A percentile compares a stretch with the other conserved stretches of the same genome.
Conservation (phyloP, 2,329 filamentous ascomycete species). For the Rhytidhysteron rufulum region DNA sequence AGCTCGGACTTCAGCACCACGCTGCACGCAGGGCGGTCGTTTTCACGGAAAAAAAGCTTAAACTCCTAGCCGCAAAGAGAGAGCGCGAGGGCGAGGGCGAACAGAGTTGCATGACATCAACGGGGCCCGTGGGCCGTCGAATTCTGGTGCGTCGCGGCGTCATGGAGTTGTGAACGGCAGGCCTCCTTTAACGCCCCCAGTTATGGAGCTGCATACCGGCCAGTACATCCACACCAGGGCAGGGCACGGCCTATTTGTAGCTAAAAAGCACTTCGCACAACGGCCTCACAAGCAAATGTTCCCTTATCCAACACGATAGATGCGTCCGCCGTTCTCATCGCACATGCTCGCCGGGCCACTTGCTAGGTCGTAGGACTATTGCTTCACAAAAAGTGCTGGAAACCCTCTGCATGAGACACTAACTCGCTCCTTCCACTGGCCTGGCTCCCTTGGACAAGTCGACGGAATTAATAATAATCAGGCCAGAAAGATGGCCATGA, state of each 20-base stretch:
- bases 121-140: not conserved
- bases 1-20: not conserved
- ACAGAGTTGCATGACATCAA: conserved; percentile 15
- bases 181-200: conserved; percentile 1
- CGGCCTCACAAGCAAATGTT: not conserved
- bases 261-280: not conserved
- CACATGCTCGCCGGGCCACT: no score
- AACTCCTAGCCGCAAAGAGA: conserved; percentile 16
- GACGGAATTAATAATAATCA: not conserved
- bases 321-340: no score
- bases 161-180: not conserved
- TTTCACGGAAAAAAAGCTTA: not conserved
- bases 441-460: no score
- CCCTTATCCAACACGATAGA: conserved; percentile 3
- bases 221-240: conserved; percentile 2
- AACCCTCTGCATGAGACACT: no score
- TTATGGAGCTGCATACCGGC: no score
- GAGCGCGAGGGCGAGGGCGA: conserved; percentile 2
- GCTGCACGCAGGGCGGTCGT: not conserved
- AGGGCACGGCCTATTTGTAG: not conserved
- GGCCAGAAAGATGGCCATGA: not conserved
- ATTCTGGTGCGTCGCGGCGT: not conserved
- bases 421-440: no score
- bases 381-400: no score
- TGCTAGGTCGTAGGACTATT: no score